Conservation (phyloP, 2,329 filamentous ascomycete species). For the Cladosporium sp. region DNA sequence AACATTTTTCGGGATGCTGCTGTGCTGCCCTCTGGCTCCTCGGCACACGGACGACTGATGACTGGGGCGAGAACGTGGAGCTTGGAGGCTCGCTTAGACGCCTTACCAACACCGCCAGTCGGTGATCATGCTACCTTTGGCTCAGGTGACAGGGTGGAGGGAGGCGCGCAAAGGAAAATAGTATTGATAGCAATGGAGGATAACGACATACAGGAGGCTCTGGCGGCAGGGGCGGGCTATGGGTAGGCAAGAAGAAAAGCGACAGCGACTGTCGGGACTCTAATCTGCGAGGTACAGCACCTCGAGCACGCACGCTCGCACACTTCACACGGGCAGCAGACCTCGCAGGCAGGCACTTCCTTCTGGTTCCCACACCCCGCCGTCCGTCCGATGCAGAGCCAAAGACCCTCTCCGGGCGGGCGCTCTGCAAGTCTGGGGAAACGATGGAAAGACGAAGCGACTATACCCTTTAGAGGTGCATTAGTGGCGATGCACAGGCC, state of each 20-base stretch:
- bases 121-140: constrained; percentile 13
- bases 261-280: not conserved
- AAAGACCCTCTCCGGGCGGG: constrained; percentile 18
- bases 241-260: not conserved
- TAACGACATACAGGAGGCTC: constrained; percentile 1
- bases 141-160: not conserved
- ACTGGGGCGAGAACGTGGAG: constrained; percentile 19
- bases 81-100: constrained; percentile 20
- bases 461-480: constrained; percentile 14
- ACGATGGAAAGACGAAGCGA: constrained; percentile 11
- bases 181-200: not conserved
- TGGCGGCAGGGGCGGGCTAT: not conserved
- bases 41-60: constrained; percentile 18
- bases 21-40: constrained; percentile 10
- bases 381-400: constrained; percentile 15
- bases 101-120: constrained; percentile 16
- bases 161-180: not conserved
- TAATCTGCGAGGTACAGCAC: constrained; percentile 18
- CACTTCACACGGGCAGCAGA: not conserved
- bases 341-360: not conserved
- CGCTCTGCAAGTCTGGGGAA: constrained; percentile 19
- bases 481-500: constrained; percentile 14
- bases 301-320: not conserved
- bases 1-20: constrained; percentile 28
- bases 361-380: constrained; percentile 13